A percentile compares a stretch with the other conserved stretches of the same genome.
These are phyloP conservation scores for Carex kokanica DNA, from an alignment of 176 grass and related monocot genomes.

Conservation along the genomic window DNA sequence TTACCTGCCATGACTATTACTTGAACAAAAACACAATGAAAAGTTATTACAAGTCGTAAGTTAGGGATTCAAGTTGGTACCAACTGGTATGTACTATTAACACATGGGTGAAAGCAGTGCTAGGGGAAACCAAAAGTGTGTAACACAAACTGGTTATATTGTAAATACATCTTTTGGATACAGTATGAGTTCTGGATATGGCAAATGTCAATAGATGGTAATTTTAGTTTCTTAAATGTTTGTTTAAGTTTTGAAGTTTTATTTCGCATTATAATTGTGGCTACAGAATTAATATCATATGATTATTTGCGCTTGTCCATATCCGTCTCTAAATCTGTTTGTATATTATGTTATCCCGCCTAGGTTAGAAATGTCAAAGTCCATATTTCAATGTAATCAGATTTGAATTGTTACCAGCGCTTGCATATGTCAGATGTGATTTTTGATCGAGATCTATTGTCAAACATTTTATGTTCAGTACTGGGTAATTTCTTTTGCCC, in stretches of 20 bases:
- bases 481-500: not conserved
- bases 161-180: not conserved
- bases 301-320: not conserved
- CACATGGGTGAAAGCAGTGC: not conserved
- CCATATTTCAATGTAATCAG: not conserved
- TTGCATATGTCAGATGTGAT: conserved; percentile 11
- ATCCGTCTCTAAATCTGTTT: not conserved
- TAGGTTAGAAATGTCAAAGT: not conserved
- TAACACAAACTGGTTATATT: not conserved
- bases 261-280: not conserved
- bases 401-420: not conserved
- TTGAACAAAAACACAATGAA: not conserved
- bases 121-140: not conserved
- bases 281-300: not conserved
- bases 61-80: not conserved
- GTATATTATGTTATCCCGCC: not conserved
- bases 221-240: not conserved
- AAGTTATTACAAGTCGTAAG: not conserved
- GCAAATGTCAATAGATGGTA: not conserved
- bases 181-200: not conserved
- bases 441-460: not conserved
- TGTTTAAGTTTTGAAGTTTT: not conserved
- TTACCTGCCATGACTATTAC: not conserved
- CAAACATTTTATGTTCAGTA: not conserved
- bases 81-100: not conserved